Conservation (phyloP, 176 grass and related monocot genomes). For the Musa schizocarpa region DNA sequence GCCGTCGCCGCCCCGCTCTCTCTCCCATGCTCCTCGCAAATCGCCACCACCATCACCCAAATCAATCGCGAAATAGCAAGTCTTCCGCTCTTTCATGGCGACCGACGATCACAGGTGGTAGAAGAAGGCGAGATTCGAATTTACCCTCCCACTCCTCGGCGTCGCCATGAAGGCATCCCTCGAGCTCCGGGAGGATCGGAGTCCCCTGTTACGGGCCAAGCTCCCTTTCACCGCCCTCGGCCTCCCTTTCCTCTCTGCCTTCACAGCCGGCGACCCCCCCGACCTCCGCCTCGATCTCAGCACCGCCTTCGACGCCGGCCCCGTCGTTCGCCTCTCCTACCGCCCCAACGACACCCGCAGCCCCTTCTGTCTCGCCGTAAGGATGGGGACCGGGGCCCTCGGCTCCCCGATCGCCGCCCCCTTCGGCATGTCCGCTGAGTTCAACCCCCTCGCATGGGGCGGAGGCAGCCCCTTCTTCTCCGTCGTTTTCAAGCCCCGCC, state of each 20-base stretch:
- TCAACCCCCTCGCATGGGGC: not conserved
- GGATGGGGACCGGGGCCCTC: too few species aligned
- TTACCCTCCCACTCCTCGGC: not conserved
- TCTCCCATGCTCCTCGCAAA: not conserved
- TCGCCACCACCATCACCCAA: not conserved
- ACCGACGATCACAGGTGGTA: not conserved
- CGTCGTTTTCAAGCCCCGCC: conserved; percentile 11
- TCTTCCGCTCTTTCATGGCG: not conserved
- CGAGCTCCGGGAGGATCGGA: conserved; percentile 1
- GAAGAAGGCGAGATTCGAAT: not conserved
- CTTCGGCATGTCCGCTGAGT: not conserved
- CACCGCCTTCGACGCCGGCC: not conserved
- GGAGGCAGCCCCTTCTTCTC: not conserved
- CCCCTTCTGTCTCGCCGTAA: not conserved
- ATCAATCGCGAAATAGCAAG: not conserved
- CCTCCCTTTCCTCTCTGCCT: conserved; percentile 2
- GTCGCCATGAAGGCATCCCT: conserved; percentile 5
- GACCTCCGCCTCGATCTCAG: not conserved
- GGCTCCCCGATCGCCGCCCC: not conserved
- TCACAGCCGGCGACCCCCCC: not conserved
- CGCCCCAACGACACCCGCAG: not conserved
- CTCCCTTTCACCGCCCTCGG: not conserved
- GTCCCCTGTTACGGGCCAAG: not conserved
- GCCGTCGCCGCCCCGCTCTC: not conserved
- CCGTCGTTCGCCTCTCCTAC: not conserved